Percentiles rank a stretch among this genome's conserved stretches.
phyloP scores from a whole-genome alignment of 345 rosid genomes.

The Clausena lansium region DNA sequence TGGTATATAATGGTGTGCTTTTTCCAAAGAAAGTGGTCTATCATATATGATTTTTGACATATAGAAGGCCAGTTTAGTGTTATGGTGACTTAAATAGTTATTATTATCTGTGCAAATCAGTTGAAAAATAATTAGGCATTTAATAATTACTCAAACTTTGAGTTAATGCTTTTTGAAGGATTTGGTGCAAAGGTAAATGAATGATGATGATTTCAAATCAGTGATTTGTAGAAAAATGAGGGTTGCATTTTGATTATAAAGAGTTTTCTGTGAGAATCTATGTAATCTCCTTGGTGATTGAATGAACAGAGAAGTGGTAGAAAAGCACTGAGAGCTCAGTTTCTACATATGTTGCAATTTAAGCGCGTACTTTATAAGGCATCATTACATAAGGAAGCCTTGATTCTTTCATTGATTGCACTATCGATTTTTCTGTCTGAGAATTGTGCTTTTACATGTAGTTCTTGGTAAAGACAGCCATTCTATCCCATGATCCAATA shows the following conservation, averaged over 20 bases:
- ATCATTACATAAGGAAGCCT: background rate
- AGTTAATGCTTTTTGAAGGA: background rate
- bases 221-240: background rate
- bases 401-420: background rate
- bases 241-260: background rate
- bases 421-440: background rate
- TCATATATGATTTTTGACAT: background rate
- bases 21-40: background rate
- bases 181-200: background rate
- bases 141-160: background rate
- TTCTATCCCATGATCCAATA: background rate
- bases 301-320: background rate
- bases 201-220: background rate
- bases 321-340: background rate
- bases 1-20: background rate
- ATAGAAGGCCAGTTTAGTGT: background rate
- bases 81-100: background rate
- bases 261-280: background rate
- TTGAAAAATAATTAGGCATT: background rate
- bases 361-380: background rate
- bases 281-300: background rate
- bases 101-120: background rate
- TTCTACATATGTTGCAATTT: background rate
- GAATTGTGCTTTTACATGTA: background rate
- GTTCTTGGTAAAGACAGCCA: background rate